These are phyloP conservation scores for Pseudogymnoascus pannorum DNA, from an alignment of 2,329 filamentous ascomycete species.

Conservation along the genomic window DNA sequence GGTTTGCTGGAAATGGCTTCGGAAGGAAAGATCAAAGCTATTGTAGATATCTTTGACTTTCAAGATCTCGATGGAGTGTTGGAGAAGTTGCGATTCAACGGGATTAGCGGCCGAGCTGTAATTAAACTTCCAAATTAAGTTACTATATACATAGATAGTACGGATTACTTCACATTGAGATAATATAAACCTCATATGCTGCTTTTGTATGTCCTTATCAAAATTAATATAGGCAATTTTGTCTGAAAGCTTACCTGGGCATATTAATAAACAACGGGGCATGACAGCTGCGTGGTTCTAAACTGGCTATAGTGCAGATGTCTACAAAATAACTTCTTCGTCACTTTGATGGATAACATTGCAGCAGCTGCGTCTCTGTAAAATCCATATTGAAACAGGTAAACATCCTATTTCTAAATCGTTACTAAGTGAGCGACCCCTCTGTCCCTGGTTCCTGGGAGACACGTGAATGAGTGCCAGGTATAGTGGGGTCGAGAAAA, in stretches of 20 bases:
- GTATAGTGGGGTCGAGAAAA: not conserved
- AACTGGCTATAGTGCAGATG: not conserved
- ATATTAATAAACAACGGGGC: not conserved
- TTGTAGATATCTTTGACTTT: slow-evolving; percentile 8
- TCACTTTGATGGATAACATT: not conserved
- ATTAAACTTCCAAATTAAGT: not conserved
- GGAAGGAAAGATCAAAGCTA: slow-evolving; percentile 2
- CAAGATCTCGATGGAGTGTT: not conserved
- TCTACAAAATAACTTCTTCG: not conserved
- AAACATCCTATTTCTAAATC: too few species aligned
- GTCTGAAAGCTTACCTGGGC: not conserved
- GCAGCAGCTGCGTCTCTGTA: not conserved
- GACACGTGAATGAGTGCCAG: too few species aligned
- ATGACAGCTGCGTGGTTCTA: not conserved
- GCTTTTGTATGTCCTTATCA: not conserved
- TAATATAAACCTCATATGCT: not conserved
- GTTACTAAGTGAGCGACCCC: not conserved
- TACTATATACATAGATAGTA: not conserved
- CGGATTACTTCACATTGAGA: not conserved
- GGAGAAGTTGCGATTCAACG: not conserved
- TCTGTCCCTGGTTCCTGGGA: too few species aligned
- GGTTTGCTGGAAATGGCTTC: slow-evolving; percentile 1
- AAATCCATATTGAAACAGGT: too few species aligned
- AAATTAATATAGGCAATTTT: not conserved
- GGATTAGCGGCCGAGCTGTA: slow-evolving; percentile 6